Evolutionary conservation across 768 basidiomycete species (phyloP).

Genomic region (Agrocybe pediades): DNA sequence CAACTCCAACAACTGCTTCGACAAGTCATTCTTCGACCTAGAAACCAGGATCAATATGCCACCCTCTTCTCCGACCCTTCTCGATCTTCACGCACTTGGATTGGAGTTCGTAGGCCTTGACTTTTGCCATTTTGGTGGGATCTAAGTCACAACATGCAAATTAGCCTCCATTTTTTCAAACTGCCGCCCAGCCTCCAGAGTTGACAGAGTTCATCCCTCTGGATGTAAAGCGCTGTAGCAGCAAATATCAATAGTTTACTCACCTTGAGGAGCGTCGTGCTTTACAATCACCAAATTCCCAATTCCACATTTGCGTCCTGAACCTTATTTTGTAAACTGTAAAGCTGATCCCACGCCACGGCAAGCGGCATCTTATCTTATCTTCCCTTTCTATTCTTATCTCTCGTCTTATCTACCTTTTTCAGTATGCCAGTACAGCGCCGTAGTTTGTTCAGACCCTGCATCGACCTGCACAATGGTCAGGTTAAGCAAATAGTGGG

Average conservation of each 20-base stretch:
- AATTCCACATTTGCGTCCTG: slow-evolving; percentile 33
- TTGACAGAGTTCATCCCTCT: not conserved
- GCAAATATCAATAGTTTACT: slow-evolving; percentile 25
- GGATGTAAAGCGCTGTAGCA: slow-evolving; percentile 6
- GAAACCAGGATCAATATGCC: slow-evolving; percentile 18
- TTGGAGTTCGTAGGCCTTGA: slow-evolving; percentile 96
- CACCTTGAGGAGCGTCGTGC: slow-evolving; percentile 48
- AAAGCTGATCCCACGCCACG: slow-evolving; percentile 38
- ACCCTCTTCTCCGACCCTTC: not conserved
- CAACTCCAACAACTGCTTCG: slow-evolving; percentile 90
- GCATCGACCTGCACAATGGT: slow-evolving; percentile 95
- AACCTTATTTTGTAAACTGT: slow-evolving; percentile 51
- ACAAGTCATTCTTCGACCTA: slow-evolving; percentile 96
- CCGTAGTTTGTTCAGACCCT: slow-evolving; percentile 77
- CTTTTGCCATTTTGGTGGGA: slow-evolving; percentile 78
- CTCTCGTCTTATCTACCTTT: slow-evolving; percentile 12
- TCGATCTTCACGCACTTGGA: slow-evolving; percentile 68
- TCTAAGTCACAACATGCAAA: slow-evolving; percentile 18
- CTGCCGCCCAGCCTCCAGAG: slow-evolving; percentile 1
- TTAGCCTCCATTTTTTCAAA: slow-evolving; percentile 10
- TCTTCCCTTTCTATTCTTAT: slow-evolving; percentile 25
- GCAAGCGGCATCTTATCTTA: slow-evolving; percentile 25
- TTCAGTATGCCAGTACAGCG: slow-evolving; percentile 35
- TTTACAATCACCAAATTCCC: slow-evolving; percentile 34
- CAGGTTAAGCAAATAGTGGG: slow-evolving; percentile 99